These are phyloP conservation scores for Ophiocordyceps unilateralis DNA, from an alignment of 2,329 filamentous ascomycete genomes.

Conservation along the genomic window DNA sequence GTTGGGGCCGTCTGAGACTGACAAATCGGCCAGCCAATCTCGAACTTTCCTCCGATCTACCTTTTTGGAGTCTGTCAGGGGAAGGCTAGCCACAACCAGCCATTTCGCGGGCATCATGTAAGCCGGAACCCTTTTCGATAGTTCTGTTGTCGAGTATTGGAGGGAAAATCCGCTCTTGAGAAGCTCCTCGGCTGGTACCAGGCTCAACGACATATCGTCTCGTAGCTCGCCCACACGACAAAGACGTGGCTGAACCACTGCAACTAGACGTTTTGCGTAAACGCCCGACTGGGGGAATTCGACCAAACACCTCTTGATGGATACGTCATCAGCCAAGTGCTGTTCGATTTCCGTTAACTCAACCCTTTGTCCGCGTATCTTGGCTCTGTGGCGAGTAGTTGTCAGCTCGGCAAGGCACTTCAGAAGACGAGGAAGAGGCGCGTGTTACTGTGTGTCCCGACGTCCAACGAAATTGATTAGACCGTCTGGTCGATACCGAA, in stretches of 20 bases:
- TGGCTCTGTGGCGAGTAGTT: background rate
- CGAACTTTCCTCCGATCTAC: background rate
- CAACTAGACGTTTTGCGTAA: background rate
- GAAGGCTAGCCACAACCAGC: background rate
- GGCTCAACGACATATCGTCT: background rate
- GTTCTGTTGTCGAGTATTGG: background rate
- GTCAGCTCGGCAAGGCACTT: background rate
- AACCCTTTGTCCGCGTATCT: conserved; percentile 1
- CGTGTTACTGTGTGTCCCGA: conserved; percentile 29
- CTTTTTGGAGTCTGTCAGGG: conserved; percentile 1
- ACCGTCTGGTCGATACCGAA: conserved; percentile 20
- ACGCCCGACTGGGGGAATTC: background rate
- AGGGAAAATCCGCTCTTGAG: background rate
- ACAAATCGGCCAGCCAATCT: background rate
- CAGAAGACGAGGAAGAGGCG: background rate
- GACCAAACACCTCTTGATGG: background rate
- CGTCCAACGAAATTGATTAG: conserved; percentile 27
- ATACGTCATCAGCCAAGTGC: background rate
- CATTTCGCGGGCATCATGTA: background rate
- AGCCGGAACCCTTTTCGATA: background rate
- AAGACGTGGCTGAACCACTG: background rate
- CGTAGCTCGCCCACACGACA: background rate
- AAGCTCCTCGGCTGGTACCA: background rate
- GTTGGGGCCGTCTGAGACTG: background rate
- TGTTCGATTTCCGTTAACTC: background rate